These are phyloP conservation scores for Fusarium piperis DNA, from an alignment of 2,329 filamentous ascomycete genomes.

Conservation along the genomic window DNA sequence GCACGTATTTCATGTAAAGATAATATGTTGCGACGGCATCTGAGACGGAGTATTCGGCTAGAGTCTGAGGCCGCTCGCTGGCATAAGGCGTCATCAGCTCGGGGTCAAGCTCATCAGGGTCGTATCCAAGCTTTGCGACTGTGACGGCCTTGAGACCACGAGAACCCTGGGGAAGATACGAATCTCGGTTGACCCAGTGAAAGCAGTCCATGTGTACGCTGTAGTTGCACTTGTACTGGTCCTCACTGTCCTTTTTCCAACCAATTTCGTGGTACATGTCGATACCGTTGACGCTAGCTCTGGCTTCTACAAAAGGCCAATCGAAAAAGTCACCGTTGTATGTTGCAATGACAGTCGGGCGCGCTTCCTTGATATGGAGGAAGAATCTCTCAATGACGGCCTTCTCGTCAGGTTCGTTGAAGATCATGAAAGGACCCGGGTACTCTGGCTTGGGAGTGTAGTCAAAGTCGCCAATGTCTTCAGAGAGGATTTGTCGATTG, in stretches of 20 bases:
- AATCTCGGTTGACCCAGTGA: slow-evolving; percentile 98
- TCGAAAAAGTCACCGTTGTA: slow-evolving; percentile 99
- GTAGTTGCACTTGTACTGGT: slow-evolving; percentile 95
- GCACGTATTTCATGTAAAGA: slow-evolving; percentile 99
- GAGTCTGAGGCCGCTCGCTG: slow-evolving; percentile 86
- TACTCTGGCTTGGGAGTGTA: slow-evolving; percentile 99
- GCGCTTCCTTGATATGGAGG: slow-evolving; percentile 91
- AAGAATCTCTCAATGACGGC: slow-evolving; percentile 91
- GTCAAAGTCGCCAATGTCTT: slow-evolving; percentile 97
- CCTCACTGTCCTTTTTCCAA: slow-evolving; percentile 93
- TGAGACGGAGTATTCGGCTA: slow-evolving; percentile 98
- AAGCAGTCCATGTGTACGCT: slow-evolving; percentile 99
- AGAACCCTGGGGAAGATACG: slow-evolving; percentile 96
- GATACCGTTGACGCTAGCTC: slow-evolving; percentile 92
- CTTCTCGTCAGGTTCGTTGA: slow-evolving; percentile 97
- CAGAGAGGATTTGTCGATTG: slow-evolving; percentile 95
- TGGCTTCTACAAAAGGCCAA: slow-evolving; percentile 97
- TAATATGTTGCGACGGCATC: slow-evolving; percentile 99
- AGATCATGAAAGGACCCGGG: slow-evolving; percentile 93
- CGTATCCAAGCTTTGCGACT: slow-evolving; percentile 96
- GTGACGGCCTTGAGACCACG: slow-evolving; percentile 97
- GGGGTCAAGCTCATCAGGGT: slow-evolving; percentile 96
- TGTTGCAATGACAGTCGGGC: slow-evolving; percentile 97
- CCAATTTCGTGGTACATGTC: slow-evolving; percentile 99
- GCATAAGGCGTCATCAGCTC: slow-evolving; percentile 97